Evolutionary conservation across 2,329 filamentous ascomycete genomes (phyloP), one percentile per base, ranked within the genome.

Genomic region (Xylaria multiplex): DNA sequence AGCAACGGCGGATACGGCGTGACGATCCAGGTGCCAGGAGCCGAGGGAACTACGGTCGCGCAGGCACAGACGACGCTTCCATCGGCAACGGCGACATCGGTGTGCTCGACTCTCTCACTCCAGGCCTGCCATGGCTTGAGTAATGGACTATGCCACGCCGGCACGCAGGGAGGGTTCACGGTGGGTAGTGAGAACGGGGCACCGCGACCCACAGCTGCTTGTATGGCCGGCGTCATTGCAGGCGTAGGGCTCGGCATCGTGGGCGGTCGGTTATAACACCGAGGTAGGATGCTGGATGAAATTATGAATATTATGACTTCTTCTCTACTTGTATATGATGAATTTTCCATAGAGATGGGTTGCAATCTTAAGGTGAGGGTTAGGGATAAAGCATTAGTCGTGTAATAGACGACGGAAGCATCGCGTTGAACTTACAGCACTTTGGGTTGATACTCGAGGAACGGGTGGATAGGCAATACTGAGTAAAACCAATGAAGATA

Each of bases 41-140:
- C 83, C 2, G 82, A 83, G 13, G 83, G 84, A 2, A 83, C 84
- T 14, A 88, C 86, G 2, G 81, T 87, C 14, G 79, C 80, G 11
- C 81, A 81, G 3, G 81, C 73, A 3, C 69, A 65, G 66, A 75
- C 73, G 27, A 80, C 78, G 35, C 70, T 85, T 8, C 82, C 80
- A 3, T 67, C 79, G 3, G 79, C 81, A 6, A 80, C 77, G 50
- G 87, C 86, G 11, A 84, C 82, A 1, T 81, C 82, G 22, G 80
- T 89, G 52, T 89, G 87, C 77, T 82, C 80, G 43, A 87, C 84
- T 66, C 74, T 89, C 65, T 87, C 84, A 64, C 82, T 80, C 3
- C 77, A 78, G 60, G 86, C 85, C 24, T 89, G 86, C 70, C 79
- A 80, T 24, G 77, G 78, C 45, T 71, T 86, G 7, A 77, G 80